phyloP scores from a whole-genome alignment of 176 grass and related monocot species.

The Triticum dicoccoides region DNA sequence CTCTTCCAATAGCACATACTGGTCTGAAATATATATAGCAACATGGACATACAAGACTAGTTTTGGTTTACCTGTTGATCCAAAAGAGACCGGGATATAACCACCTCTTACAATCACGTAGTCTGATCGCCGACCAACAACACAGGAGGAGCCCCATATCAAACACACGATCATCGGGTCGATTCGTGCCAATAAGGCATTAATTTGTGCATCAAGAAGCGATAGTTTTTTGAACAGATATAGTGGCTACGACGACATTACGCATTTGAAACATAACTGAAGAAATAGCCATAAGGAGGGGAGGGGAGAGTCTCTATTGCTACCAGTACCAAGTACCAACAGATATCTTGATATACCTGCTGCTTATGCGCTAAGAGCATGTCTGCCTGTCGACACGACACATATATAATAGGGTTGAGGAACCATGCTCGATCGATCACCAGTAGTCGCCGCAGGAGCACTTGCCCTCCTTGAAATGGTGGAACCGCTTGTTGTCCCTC shows the following conservation, averaged over 20 bases:
- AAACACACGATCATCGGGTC: background rate
- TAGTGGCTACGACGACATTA: background rate
- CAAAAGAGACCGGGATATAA: background rate
- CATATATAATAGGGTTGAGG: constrained; percentile 5
- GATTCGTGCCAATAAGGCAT: background rate
- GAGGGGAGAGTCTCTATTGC: background rate
- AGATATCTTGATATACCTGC: constrained; percentile 17
- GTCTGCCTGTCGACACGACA: constrained; percentile 5
- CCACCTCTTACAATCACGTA: background rate
- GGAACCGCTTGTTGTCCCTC: constrained; percentile 89
- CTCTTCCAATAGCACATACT: background rate
- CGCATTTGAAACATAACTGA: background rate
- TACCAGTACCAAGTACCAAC: background rate
- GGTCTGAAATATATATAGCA: background rate
- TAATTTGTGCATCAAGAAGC: constrained; percentile 10
- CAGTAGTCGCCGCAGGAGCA: constrained; percentile 92
- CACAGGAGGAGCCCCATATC: background rate
- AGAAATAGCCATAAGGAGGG: background rate
- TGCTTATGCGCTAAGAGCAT: constrained; percentile 11
- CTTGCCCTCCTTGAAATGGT: constrained; percentile 89
- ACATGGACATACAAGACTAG: background rate
- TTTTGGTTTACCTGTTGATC: background rate
- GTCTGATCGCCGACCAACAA: background rate
- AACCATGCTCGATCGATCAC: constrained; percentile 37
- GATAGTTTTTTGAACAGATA: background rate